Conservation (phyloP, 2,329 filamentous ascomycete genomes). For the Penicillium crustosum region DNA sequence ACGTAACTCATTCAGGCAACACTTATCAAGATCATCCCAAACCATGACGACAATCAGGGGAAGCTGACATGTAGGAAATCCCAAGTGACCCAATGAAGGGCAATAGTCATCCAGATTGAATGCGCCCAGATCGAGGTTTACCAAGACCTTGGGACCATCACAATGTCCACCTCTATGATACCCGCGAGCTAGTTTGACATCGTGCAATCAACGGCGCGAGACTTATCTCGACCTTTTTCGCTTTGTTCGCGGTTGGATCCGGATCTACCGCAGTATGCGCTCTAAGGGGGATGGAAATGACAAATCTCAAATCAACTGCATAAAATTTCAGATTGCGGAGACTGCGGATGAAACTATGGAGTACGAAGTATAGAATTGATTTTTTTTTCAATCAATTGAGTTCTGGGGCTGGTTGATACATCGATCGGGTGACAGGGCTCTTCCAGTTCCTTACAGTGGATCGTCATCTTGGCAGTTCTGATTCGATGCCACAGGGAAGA, state of each 20-base stretch:
- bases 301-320: conserved; percentile 6
- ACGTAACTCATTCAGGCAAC: conserved; percentile 1
- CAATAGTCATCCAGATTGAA: neutral
- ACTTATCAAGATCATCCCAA: conserved; percentile 5
- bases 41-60: neutral
- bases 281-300: conserved; percentile 2
- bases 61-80: neutral
- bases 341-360: neutral
- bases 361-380: neutral
- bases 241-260: neutral
- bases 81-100: neutral
- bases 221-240: conserved; percentile 16
- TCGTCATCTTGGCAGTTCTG: conserved; percentile 10
- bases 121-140: conserved; percentile 8
- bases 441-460: conserved; percentile 14
- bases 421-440: neutral
- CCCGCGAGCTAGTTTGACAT: neutral
- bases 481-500: conserved; percentile 10
- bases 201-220: conserved; percentile 13
- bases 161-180: neutral
- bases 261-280: conserved; percentile 9
- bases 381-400: conserved; percentile 1
- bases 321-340: neutral
- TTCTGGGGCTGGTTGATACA: neutral
- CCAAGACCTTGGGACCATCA: neutral